Conservation (phyloP, 129 eudicot genomes). For the Flaveria robusta region DNA sequence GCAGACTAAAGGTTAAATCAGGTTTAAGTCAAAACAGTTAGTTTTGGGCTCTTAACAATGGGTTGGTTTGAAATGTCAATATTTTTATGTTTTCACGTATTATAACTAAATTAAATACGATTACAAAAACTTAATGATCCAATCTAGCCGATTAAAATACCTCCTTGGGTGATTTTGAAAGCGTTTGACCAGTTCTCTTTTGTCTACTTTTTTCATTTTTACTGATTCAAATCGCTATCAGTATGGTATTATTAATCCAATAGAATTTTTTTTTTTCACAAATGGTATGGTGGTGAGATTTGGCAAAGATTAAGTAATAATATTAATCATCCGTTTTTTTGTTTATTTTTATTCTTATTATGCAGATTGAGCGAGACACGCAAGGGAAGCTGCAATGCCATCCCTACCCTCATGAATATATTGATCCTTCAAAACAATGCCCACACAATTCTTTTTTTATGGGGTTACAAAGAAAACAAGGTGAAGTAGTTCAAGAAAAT, state of each 20-base stretch:
- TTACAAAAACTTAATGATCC: not conserved
- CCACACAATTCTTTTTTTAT: slow-evolving; percentile 80
- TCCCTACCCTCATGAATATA: slow-evolving; percentile 83
- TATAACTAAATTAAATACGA: not conserved
- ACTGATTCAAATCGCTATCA: not conserved
- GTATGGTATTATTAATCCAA: not conserved
- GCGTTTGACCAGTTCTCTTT: not conserved
- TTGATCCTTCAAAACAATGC: slow-evolving; percentile 60
- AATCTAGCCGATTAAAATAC: not conserved
- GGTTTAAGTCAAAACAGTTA: no score
- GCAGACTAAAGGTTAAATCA: no score
- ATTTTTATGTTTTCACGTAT: not conserved
- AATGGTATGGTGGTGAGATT: not conserved
- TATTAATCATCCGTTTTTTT: not conserved
- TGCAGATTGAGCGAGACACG: slow-evolving; percentile 97
- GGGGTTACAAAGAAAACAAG: slow-evolving; percentile 89
- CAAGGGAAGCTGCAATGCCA: slow-evolving; percentile 88
- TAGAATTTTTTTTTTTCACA: not conserved
- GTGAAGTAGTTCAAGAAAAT: slow-evolving; percentile 71
- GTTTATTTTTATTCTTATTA: not conserved
- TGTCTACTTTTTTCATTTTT: not conserved
- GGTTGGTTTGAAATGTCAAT: not conserved
- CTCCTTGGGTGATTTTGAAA: not conserved
- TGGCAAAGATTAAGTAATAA: not conserved
- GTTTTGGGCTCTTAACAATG: not conserved